Conservation (phyloP, 768 basidiomycete species). For the Suillus sp. region DNA sequence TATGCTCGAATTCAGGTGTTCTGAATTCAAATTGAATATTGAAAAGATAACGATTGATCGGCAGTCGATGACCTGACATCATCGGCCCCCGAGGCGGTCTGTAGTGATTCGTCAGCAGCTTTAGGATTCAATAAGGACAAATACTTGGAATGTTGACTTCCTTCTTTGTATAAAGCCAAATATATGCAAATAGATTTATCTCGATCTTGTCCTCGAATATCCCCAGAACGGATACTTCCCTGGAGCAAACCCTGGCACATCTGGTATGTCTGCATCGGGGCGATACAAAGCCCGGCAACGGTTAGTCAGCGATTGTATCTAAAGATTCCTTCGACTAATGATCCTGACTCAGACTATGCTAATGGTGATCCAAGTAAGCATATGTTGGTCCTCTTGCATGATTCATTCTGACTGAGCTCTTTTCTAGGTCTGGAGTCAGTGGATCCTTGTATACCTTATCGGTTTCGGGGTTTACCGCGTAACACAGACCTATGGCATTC, state of each 20-base stretch:
- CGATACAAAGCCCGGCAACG: constrained; percentile 25
- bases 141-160: not conserved
- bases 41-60: not conserved
- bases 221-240: constrained; percentile 59
- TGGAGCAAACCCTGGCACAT: constrained; percentile 19
- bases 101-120: not conserved
- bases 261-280: not conserved
- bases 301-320: constrained; percentile 17
- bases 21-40: not conserved
- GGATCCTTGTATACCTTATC: not conserved
- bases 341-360: constrained; percentile 20
- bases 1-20: not conserved
- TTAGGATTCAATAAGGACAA: constrained; percentile 1
- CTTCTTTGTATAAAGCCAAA: not conserved
- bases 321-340: not conserved
- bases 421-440: constrained; percentile 38
- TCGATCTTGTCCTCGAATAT: constrained; percentile 69
- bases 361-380: constrained; percentile 36
- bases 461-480: constrained; percentile 15
- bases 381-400: constrained; percentile 1
- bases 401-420: not conserved
- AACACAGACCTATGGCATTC: constrained; percentile 59
- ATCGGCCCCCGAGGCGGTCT: too few relatives aligned
- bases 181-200: not conserved
- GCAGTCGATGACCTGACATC: not conserved